Evolutionary conservation across 352 stramenopile species (phyloP).

Genomic region (Globisporangium carolinianum): DNA sequence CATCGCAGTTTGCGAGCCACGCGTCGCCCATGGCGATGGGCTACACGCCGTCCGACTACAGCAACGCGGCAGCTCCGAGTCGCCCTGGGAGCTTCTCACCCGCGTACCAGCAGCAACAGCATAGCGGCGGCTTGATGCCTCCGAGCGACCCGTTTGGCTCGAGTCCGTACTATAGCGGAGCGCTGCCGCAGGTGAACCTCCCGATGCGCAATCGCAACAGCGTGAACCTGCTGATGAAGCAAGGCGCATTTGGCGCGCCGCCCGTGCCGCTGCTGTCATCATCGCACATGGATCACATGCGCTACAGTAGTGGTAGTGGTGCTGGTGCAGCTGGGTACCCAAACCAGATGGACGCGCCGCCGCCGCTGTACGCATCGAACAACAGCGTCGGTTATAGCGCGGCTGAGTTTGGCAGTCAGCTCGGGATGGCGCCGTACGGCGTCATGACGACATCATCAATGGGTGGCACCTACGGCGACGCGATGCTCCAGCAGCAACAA

Average conservation of each 20-base stretch:
- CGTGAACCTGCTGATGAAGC: slow-evolving; percentile 33
- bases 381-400: slow-evolving; percentile 31
- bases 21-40: slow-evolving; percentile 27
- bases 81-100: slow-evolving; percentile 8
- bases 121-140: slow-evolving; percentile 6
- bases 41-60: slow-evolving; percentile 15
- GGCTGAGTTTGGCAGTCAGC: slow-evolving; percentile 15
- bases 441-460: slow-evolving; percentile 9
- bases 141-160: slow-evolving; percentile 20
- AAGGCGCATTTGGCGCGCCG: slow-evolving; percentile 23
- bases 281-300: slow-evolving; percentile 10
- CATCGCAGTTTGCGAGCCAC: slow-evolving; percentile 4
- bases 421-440: slow-evolving; percentile 21
- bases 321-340: slow-evolving; percentile 1
- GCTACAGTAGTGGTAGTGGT: slow-evolving; percentile 1
- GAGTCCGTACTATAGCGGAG: slow-evolving; percentile 13
- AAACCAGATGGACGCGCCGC: slow-evolving; percentile 18
- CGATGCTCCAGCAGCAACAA: slow-evolving; percentile 22
- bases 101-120: slow-evolving; percentile 8
- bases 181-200: slow-evolving; percentile 43
- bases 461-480: slow-evolving; percentile 17
- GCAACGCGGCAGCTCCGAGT: background rate
- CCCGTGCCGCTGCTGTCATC: slow-evolving; percentile 14
- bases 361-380: slow-evolving; percentile 12
- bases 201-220: slow-evolving; percentile 49